phyloP scores from a whole-genome alignment of 257 asterid species.

The Forsythia suspensa region DNA sequence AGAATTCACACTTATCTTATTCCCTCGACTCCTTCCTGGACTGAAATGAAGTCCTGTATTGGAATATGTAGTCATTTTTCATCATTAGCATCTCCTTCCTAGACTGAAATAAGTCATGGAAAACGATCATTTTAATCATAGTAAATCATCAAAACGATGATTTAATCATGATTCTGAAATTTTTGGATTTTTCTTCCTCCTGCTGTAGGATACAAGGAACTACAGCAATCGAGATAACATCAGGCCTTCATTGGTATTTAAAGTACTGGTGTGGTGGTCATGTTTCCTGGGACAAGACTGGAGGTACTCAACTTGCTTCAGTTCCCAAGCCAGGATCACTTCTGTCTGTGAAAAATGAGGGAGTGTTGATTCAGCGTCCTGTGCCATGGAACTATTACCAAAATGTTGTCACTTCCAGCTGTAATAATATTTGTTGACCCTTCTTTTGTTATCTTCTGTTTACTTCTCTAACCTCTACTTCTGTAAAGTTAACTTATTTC shows the following conservation, averaged over 20 bases:
- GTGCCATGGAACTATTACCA: constrained; percentile 96
- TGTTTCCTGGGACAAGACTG: constrained; percentile 96
- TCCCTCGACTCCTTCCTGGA: not conserved
- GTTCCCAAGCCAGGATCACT: constrained; percentile 82
- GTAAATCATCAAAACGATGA: constrained; percentile 7
- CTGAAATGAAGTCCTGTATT: not conserved
- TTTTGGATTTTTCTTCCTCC: constrained; percentile 4
- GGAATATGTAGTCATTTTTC: not conserved
- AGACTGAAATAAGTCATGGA: too few species aligned
- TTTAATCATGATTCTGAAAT: constrained; percentile 1
- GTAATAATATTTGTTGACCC: constrained; percentile 46
- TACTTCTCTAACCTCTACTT: not conserved
- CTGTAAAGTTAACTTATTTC: constrained; percentile 4
- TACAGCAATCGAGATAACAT: constrained; percentile 75
- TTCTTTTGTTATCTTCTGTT: constrained; percentile 6
- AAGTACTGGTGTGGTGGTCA: constrained; percentile 94
- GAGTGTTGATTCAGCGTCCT: constrained; percentile 70
- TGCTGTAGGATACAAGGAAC: constrained; percentile 81
- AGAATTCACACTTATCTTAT: not conserved
- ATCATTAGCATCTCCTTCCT: not conserved
- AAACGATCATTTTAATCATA: too few species aligned
- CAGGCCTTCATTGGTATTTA: constrained; percentile 95
- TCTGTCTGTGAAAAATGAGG: constrained; percentile 61
- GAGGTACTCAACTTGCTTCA: constrained; percentile 82
- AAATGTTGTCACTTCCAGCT: constrained; percentile 98